A percentile compares a stretch with the other conserved stretches of the same genome.
phyloP scores from a whole-genome alignment of 1,284 basidiomycete species.

The Sporisorium sorghi region DNA sequence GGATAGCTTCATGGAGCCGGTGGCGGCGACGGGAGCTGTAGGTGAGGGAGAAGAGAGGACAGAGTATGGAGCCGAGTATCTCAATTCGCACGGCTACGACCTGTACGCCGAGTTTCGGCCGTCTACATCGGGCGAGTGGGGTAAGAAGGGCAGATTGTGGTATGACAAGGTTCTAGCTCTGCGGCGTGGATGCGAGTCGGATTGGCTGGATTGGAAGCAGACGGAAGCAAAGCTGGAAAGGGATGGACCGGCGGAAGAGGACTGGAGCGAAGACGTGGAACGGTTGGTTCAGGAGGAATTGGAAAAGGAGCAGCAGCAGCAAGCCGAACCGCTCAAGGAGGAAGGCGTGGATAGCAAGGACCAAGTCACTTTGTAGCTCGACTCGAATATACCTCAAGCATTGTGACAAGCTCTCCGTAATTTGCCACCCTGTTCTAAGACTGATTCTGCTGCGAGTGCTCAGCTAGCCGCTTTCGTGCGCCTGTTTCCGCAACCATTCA shows the following conservation, averaged over 20 bases:
- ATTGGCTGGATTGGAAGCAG: constrained; percentile 30
- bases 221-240: constrained; percentile 29
- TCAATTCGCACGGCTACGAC: constrained; percentile 58
- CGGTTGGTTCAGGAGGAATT: constrained; percentile 40
- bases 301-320: constrained; percentile 20
- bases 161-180: constrained; percentile 60
- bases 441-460: constrained; percentile 12
- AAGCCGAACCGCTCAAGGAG: neutral
- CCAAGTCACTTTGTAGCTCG: neutral
- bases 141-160: constrained; percentile 60
- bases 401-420: neutral
- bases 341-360: constrained; percentile 2
- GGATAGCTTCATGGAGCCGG: constrained; percentile 56
- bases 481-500: neutral
- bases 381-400: constrained; percentile 5
- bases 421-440: neutral
- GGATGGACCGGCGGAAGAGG: constrained; percentile 34
- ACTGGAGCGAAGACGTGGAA: constrained; percentile 46
- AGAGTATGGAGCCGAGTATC: constrained; percentile 38
- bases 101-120: constrained; percentile 66
- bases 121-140: constrained; percentile 66
- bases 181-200: constrained; percentile 34
- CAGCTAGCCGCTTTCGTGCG: constrained; percentile 26
- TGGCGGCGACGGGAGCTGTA: neutral
- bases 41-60: neutral